Base-by-base conservation (phyloP, 208 protist genomes). In the Trypanosoma platydactyli region DNA sequence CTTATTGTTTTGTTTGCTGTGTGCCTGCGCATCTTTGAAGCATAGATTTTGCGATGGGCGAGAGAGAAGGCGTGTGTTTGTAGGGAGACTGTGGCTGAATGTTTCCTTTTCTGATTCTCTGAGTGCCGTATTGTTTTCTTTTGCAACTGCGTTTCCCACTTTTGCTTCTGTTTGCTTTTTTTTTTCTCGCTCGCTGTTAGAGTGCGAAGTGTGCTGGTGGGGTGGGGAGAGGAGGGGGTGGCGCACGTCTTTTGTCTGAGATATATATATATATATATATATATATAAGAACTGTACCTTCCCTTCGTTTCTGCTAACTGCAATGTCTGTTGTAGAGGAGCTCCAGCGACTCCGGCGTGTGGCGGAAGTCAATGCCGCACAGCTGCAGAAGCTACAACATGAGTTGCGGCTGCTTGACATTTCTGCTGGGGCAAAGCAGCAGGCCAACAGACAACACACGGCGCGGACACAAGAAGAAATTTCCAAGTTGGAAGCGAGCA, bases 311-410 rank as follows among this genome's bases (percentile, higher is more conserved):
- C 12, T 45, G 1, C 2, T n/a, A 24, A 22, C 1, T 45, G 46
- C 1, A 29, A 56, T 66, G 48, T 56, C 45, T 18, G 20, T 66
- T 30, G 49, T 41, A n/a, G 60, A 66, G 27, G 48, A 66, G 46
- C 46, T 56, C 22, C 60, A n/a, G 24, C 60, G 48, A 22, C 60
- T 66, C n/a, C 60, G 45, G 16, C 27, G 46, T 48, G 48, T 3
- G 12, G n/a, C 33, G 18, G 60, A 53, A 11, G 15, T 30, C 9
- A 54, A 66, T 27, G 30, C 38, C n/a, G 29, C 13, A 15, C 48
- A 46, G 9, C 12, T 66, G 29, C 60, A 53, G 16, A 29, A 27
- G 27, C 29, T 66, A 16, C 60, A 30, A 16, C 41, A 56, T 18
- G 60, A 66, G n/a, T 35, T 66, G 29, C 60, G 33, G 4, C 30